Conservation (phyloP, 169 alveolate species). For the Ichthyophthirius multifiliis region DNA sequence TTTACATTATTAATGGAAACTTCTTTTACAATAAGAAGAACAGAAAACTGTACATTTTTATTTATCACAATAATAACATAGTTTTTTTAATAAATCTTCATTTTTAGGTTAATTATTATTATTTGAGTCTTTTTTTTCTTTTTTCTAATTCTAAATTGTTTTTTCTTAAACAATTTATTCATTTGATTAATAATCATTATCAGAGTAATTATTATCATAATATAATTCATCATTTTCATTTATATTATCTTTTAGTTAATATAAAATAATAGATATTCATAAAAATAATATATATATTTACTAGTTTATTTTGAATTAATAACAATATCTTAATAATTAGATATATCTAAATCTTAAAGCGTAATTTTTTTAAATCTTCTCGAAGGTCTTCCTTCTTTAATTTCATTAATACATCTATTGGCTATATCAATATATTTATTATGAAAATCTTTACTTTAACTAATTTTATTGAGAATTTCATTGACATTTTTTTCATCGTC, state of each 20-base stretch:
- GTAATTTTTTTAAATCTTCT: conserved; percentile 56
- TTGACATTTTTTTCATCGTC: conserved; percentile 65
- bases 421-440: conserved; percentile 41
- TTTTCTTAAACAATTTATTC: background rate
- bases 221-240: too few relatives aligned
- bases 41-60: conserved; percentile 33
- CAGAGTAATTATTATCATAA: background rate
- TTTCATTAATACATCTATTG: conserved; percentile 52
- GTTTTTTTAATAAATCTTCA: conserved; percentile 23
- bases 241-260: too few relatives aligned
- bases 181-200: background rate
- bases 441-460: conserved; percentile 48
- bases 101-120: conserved; percentile 5
- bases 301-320: background rate
- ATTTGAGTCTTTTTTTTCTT: background rate
- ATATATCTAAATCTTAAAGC: conserved; percentile 32
- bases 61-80: conserved; percentile 49
- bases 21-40: conserved; percentile 42
- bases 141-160: background rate
- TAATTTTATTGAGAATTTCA: conserved; percentile 41
- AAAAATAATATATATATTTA: background rate
- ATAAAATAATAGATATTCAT: too few relatives aligned
- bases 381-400: conserved; percentile 43
- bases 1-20: conserved; percentile 40
- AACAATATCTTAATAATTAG: conserved; percentile 9